phyloP scores from a whole-genome alignment of 139 green algal genomes.

The Micromonas commoda region DNA sequence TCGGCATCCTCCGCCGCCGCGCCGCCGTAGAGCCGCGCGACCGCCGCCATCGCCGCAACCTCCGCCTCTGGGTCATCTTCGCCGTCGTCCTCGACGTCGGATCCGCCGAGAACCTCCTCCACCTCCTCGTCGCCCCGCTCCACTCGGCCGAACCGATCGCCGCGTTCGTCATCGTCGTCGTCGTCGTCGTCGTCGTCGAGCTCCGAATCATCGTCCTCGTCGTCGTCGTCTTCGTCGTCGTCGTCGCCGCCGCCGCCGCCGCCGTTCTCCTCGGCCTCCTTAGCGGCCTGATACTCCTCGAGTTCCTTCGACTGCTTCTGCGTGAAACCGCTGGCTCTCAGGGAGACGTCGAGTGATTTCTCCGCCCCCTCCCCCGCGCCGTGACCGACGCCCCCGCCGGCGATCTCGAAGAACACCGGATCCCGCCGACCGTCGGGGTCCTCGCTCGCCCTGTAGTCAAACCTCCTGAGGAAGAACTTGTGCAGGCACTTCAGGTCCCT shows the following conservation, averaged over 20 bases:
- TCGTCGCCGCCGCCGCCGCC: neutral
- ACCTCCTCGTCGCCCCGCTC: slow-evolving; percentile 1
- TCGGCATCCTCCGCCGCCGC: neutral
- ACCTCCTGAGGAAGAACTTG: slow-evolving; percentile 41
- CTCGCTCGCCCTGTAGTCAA: slow-evolving; percentile 49
- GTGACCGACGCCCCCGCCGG: slow-evolving; percentile 40
- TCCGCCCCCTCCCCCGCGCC: slow-evolving; percentile 7
- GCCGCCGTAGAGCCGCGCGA: neutral
- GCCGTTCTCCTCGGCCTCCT: neutral
- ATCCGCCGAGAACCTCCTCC: neutral
- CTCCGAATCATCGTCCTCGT: slow-evolving; percentile 27
- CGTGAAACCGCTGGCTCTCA: slow-evolving; percentile 38
- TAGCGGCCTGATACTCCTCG: slow-evolving; percentile 17
- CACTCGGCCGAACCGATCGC: neutral
- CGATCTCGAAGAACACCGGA: slow-evolving; percentile 48
- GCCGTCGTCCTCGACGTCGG: neutral
- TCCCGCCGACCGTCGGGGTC: slow-evolving; percentile 36
- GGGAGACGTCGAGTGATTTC: neutral
- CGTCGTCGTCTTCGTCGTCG: slow-evolving; percentile 32
- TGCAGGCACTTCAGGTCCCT: slow-evolving; percentile 86
- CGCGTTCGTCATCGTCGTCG: slow-evolving; percentile 12
- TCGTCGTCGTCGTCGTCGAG: neutral
- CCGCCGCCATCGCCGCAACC: neutral
- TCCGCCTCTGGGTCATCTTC: neutral
- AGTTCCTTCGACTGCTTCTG: slow-evolving; percentile 26